Base-by-base conservation (phyloP, 176 grass and related monocot genomes). In the Stipa capillata region DNA sequence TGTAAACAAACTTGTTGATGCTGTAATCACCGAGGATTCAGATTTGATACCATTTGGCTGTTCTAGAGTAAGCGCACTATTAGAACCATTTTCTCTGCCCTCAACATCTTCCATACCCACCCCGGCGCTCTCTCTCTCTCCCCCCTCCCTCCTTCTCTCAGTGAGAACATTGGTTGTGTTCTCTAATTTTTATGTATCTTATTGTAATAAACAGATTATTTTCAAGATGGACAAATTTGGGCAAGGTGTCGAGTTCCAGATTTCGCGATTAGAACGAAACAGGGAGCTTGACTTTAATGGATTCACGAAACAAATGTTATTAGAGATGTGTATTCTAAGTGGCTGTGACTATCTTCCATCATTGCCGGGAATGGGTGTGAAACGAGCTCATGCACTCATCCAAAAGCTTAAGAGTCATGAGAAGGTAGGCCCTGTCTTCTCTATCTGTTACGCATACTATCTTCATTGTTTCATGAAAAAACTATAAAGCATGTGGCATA, bases 191-290 rank as follows among this genome's bases (percentile, higher is more conserved):
- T 65, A 45, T 75, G 10, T 37, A 45, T 67, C 3, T 72, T 68
- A 47, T 84, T 52, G 10, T 63, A 21, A 51, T 34, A 5, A 20
- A 33, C 82, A 97, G 94, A 94, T 97, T 85, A 92, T 97, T 82
- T 97, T 97, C 82, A 97, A 97, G 73, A 94, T 97, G 94, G 94
- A 97, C 85, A 97, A 92, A 88, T 97, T 88, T 82, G 94, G 94
- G 52, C 91, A 97, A 77, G 94, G 94, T 41, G 91, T 97, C 57
- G 94, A 97, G 72, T 97, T 84, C 67, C 91, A 88, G 33, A 83
- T 79, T 80, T 82, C 87, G 18, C 83, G 85, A 63, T 80, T 97
- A 79, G 74, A 75, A 28, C 77, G 72, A 83, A 94, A 84, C 83
- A 94, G 89, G 73, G 94, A 97, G 62, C 77, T 97, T 79, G 89